Conservation (phyloP, 2,329 filamentous ascomycete genomes). For the Colletotrichum gigasporum region DNA sequence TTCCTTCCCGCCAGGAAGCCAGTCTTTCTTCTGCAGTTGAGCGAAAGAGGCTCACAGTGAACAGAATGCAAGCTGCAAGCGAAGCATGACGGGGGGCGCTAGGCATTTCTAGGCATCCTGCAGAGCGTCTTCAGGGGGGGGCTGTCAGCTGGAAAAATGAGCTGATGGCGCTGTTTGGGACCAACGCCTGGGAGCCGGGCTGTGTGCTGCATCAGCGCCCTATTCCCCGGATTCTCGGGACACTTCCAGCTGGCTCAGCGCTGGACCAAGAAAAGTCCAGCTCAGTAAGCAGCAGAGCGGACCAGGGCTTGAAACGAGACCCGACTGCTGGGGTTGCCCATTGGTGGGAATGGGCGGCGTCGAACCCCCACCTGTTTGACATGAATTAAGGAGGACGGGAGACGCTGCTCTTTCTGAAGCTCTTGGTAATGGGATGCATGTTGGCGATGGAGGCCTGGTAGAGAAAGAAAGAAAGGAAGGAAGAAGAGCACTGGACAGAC, state of each 20-base stretch:
- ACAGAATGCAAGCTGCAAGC: too few relatives aligned
- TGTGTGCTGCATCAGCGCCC: too few relatives aligned
- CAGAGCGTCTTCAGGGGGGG: background rate
- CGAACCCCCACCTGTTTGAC: slow-evolving; percentile 26
- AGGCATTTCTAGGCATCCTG: too few relatives aligned
- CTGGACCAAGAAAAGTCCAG: background rate
- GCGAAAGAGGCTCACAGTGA: too few relatives aligned
- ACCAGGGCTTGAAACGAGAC: slow-evolving; percentile 13
- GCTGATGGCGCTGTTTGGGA: too few relatives aligned
- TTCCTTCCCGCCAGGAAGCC: background rate
- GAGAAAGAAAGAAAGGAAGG: too few relatives aligned
- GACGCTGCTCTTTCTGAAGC: background rate
- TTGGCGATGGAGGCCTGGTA: too few relatives aligned
- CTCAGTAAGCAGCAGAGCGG: background rate
- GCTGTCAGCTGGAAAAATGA: background rate
- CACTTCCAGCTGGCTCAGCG: background rate
- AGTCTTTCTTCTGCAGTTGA: too few relatives aligned
- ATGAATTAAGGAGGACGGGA: slow-evolving; percentile 29
- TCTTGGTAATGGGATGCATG: too few relatives aligned
- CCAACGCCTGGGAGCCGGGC: too few relatives aligned
- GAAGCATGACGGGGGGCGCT: background rate
- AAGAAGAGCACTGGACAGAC: too few relatives aligned
- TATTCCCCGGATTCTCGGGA: slow-evolving; percentile 1
- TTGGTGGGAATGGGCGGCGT: slow-evolving; percentile 3
- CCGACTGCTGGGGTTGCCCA: background rate